Evolutionary conservation across 257 asterid genomes (phyloP), one percentile per base, ranked within the genome.

Genomic region (Penstemon barbatus): DNA sequence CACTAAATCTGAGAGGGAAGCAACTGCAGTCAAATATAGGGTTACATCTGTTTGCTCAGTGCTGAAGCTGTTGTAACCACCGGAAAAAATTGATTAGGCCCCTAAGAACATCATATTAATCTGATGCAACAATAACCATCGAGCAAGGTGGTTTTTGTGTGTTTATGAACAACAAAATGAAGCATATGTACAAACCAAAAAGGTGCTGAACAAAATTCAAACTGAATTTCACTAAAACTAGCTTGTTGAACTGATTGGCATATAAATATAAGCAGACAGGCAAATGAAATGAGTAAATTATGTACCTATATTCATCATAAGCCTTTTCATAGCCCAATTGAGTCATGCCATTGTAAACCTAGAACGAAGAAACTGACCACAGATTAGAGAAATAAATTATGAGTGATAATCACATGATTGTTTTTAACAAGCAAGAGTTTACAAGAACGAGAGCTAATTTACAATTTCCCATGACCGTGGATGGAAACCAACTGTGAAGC

Each of bases 391-490:
- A 75, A 63, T 39, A 50, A 61, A 39, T 53, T 44, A 56, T 6
- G 70, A 13, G 41, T 15, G 56, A 46, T 59, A 74, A 77, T 67
- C 66, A 51, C 42, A 71, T 41, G 61, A 71, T 51, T 41, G 67
- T 62, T 53, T 43, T 56, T 8, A 37, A 66, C 41, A 72, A 70
- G 50, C 50, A 72, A 75, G 58, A 51, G 60, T 57, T 75, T 37
- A 51, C 7, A 73, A 61, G 53, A 65, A 61, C 70, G 54, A 74
- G 69, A 50, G 63, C 65, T 68, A 46, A 70, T 82, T 63, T 83
- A 93, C 98, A 70, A 93, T 83, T 83, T 93, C 98, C 96, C 94
- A 90, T 65, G 96, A 77, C 45, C 96, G 85, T 57, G 97, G 96
- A 83, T 90, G 91, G 81, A 88, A 90, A 66, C 98, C 98, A 77